Evolutionary conservation across 2,329 filamentous ascomycete genomes (phyloP).

Genomic region (Penicillium sp.): DNA sequence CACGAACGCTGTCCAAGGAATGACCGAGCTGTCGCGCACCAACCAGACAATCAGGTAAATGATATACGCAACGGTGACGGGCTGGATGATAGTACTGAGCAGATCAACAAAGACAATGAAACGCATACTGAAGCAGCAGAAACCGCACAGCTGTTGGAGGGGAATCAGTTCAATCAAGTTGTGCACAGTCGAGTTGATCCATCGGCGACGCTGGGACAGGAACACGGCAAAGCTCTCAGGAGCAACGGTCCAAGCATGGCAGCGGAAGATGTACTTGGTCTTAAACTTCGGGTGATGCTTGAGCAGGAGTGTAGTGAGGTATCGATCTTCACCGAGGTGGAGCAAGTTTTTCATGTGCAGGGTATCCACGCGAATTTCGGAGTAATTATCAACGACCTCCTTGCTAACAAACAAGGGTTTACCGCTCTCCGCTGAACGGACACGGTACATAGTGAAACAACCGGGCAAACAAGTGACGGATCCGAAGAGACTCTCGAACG

Average conservation of each 20-base stretch:
- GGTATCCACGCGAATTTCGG: slow-evolving; percentile 94
- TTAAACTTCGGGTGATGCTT: slow-evolving; percentile 94
- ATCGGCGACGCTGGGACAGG: slow-evolving; percentile 95
- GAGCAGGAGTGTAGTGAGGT: slow-evolving; percentile 88
- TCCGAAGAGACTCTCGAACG: slow-evolving; percentile 95
- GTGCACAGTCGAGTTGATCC: slow-evolving; percentile 99
- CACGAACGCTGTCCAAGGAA: slow-evolving; percentile 86
- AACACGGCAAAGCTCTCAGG: slow-evolving; percentile 94
- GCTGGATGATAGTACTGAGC: slow-evolving; percentile 87
- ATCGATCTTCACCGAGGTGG: slow-evolving; percentile 96
- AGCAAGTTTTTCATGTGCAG: slow-evolving; percentile 98
- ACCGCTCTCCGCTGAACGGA: slow-evolving; percentile 88
- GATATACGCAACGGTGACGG: slow-evolving; percentile 87
- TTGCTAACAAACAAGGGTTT: slow-evolving; percentile 96
- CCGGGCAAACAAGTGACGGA: slow-evolving; percentile 96
- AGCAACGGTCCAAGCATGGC: slow-evolving; percentile 95
- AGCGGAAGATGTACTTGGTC: slow-evolving; percentile 93
- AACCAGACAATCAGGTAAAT: slow-evolving; percentile 83
- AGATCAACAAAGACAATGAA: slow-evolving; percentile 96
- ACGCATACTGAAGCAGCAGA: slow-evolving; percentile 99
- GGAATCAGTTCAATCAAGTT: slow-evolving; percentile 96
- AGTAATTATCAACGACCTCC: slow-evolving; percentile 84
- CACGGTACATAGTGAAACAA: slow-evolving; percentile 99
- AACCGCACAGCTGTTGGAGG: slow-evolving; percentile 91
- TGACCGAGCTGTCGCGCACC: slow-evolving; percentile 60